Evolutionary conservation across 257 asterid species (phyloP), one percentile per base, ranked within the genome.

Genomic region (Salvia miltiorrhiza): DNA sequence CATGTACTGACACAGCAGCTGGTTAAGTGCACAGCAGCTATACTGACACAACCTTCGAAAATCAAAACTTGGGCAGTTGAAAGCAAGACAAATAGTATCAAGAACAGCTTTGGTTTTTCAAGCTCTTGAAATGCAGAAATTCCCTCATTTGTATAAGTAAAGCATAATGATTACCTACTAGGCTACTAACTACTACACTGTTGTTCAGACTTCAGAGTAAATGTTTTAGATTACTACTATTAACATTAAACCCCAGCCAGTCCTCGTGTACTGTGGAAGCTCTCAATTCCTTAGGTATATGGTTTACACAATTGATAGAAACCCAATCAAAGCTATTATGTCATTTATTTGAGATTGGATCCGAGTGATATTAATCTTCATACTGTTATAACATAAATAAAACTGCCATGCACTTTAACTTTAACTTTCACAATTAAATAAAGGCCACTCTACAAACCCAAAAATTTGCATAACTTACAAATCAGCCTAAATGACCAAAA

Each of bases 61-160:
- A 20, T 0, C 35, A 48, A 30, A 28, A 30, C 21, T 47, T 26
- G 19, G 71, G 48, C 37, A 32, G 61, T 19, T 32, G 35, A n/a
- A 24, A 49, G 43, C 90, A 83, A 55, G 41, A 40, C 4, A 4
- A 69, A 72, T n/a, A n/a, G n/a, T 39, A 16, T 82, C 80, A 56
- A 86, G 86, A 73, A 80, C 86, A 3, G 82, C 76, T 50, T 55
- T 9, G 49, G 7, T 43, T 53, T 62, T 48, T 20, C 33, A 32
- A 24, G 41, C 26, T 40, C 65, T 11, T 9, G 20, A 33, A 17
- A 48, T 35, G 41, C 5, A 1, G 14, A 21, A 14, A 14, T 20
- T 67, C 28, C 21, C 64, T 68, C 23, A 28, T 7, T 13, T 43
- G 9, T 26, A 56, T 16, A 33, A 41, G 12, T 28, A 0, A 59